A percentile compares a stretch with the other conserved stretches of the same genome.
These are phyloP conservation scores for Hymenoscyphus fructigenus DNA, from an alignment of 2,329 filamentous ascomycete species.

Conservation along the genomic window DNA sequence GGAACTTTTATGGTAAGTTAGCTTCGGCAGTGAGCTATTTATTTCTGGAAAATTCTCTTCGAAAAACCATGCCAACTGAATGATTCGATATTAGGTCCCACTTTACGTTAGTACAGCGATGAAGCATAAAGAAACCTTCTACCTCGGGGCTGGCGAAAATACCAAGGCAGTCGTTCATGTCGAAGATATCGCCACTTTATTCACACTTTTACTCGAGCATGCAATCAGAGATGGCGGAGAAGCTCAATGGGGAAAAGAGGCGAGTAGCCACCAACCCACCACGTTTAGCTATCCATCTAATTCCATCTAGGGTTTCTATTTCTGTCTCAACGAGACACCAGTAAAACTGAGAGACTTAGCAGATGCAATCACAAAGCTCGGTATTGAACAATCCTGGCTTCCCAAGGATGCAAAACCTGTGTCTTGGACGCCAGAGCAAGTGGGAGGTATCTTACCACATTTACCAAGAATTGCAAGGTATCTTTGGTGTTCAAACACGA, in stretches of 20 bases:
- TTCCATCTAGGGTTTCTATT: not conserved
- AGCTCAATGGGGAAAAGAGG: not conserved
- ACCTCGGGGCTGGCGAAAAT: not conserved
- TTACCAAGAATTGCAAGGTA: not conserved
- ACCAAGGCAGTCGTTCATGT: conserved; percentile 1
- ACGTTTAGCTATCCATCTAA: not conserved
- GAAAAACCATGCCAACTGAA: not conserved
- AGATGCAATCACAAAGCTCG: not conserved
- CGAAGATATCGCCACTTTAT: not conserved
- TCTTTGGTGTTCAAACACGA: not conserved
- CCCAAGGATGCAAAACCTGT: not conserved
- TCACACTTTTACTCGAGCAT: not conserved
- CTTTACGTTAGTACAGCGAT: not conserved
- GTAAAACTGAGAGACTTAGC: not conserved
- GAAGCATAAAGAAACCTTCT: not conserved
- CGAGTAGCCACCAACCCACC: not conserved
- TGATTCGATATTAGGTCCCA: not conserved
- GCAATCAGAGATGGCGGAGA: not conserved
- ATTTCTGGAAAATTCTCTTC: too few species aligned
- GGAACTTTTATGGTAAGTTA: not conserved
- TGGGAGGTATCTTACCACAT: not conserved
- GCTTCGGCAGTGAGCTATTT: not conserved
- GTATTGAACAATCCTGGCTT: not conserved
- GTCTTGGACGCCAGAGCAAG: not conserved
- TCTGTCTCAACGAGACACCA: conserved; percentile 2